Conservation (phyloP, 768 basidiomycete species). For the Mycena crocata region DNA sequence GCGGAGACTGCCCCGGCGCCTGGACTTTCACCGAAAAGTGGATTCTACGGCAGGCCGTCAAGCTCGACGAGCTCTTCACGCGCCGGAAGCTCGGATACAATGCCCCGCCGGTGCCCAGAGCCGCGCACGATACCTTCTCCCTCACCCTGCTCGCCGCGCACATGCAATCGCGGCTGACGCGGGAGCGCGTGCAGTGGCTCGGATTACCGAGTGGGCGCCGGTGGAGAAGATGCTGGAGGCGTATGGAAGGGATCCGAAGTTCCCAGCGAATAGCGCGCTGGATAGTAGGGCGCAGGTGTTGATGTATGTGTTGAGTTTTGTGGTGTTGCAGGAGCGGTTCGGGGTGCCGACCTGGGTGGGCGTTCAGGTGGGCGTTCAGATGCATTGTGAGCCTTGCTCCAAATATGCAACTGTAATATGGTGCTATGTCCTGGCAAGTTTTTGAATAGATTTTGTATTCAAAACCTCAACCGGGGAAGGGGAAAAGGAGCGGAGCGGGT, state of each 20-base stretch:
- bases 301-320: neutral
- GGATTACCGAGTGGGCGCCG: neutral
- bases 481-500: too few relatives aligned
- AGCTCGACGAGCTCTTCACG: too few relatives aligned
- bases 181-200: neutral
- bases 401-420: too few relatives aligned
- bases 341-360: too few relatives aligned
- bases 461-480: too few relatives aligned
- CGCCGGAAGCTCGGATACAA: neutral
- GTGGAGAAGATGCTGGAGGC: neutral
- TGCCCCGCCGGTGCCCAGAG: neutral
- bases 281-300: neutral
- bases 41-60: too few relatives aligned
- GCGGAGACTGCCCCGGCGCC: too few relatives aligned
- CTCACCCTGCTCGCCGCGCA: neutral
- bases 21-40: too few relatives aligned
- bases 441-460: too few relatives aligned
- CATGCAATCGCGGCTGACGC: neutral
- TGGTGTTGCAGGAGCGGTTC: neutral
- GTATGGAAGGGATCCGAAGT: neutral
- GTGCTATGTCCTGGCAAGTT: too few relatives aligned
- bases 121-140: neutral
- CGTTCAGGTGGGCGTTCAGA: too few relatives aligned
- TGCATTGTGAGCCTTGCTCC: too few relatives aligned
- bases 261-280: neutral